phyloP scores from a whole-genome alignment of 441 rosid species.

The Bocquillonia castaneifolia region DNA sequence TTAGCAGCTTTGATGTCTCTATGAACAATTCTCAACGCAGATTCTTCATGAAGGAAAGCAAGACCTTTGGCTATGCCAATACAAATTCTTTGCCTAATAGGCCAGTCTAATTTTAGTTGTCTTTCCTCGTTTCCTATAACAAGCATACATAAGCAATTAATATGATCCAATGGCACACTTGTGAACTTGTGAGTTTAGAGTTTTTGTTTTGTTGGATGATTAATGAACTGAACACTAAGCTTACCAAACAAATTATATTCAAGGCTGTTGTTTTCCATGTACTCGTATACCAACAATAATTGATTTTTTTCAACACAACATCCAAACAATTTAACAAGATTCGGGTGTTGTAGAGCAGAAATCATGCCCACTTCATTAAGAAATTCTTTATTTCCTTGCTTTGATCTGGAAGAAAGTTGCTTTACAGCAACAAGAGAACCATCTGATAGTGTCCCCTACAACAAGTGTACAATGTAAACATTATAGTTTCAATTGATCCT shows the following conservation, averaged over 20 bases:
- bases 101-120: slow-evolving; percentile 52
- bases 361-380: slow-evolving; percentile 70
- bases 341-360: slow-evolving; percentile 44
- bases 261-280: slow-evolving; percentile 51
- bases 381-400: slow-evolving; percentile 71
- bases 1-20: slow-evolving; percentile 73
- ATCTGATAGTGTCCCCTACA: slow-evolving; percentile 53
- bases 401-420: slow-evolving; percentile 64
- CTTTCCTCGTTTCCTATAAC: slow-evolving; percentile 30
- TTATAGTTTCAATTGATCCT: not conserved
- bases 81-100: slow-evolving; percentile 51
- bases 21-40: slow-evolving; percentile 55
- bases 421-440: slow-evolving; percentile 66
- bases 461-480: not conserved
- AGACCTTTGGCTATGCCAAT: slow-evolving; percentile 61
- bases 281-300: slow-evolving; percentile 46
- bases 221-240: not conserved
- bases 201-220: not conserved
- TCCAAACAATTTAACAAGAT: slow-evolving; percentile 50
- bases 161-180: not conserved
- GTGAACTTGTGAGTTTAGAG: not conserved
- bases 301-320: slow-evolving; percentile 52
- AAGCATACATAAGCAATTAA: not conserved
- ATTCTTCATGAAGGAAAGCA: slow-evolving; percentile 63
- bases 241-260: slow-evolving; percentile 45